Percentiles rank a stretch among this genome's conserved stretches.
Evolutionary conservation across 805 yeast genomes (phyloP).

Genomic region (Yamadazyma phyllophila): DNA sequence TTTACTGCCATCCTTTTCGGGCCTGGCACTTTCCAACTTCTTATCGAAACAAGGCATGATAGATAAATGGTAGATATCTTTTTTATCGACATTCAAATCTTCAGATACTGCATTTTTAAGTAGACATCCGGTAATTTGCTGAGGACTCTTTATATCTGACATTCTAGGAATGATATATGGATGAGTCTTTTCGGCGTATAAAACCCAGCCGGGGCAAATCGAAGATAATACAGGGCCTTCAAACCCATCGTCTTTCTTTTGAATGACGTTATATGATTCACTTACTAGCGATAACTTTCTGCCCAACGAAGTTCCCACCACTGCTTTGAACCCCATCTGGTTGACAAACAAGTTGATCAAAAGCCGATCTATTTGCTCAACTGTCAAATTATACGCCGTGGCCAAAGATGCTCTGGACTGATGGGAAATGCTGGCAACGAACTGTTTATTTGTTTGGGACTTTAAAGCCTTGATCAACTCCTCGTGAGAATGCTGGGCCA

Average conservation of each 20-base stretch:
- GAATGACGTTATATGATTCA: slow-evolving; percentile 43
- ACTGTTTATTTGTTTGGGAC: slow-evolving; percentile 31
- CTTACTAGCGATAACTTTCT: slow-evolving; percentile 58
- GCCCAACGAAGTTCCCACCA: slow-evolving; percentile 85
- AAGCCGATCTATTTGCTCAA: slow-evolving; percentile 59
- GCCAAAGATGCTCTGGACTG: slow-evolving; percentile 85
- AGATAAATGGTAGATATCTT: slow-evolving; percentile 70
- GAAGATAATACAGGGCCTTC: slow-evolving; percentile 61
- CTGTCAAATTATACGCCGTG: slow-evolving; percentile 52
- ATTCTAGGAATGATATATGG: slow-evolving; percentile 73
- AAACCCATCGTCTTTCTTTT: slow-evolving; percentile 29
- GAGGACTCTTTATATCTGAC: slow-evolving; percentile 82
- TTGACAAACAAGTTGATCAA: slow-evolving; percentile 57
- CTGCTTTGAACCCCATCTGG: slow-evolving; percentile 63
- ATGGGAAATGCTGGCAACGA: slow-evolving; percentile 79
- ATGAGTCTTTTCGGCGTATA: slow-evolving; percentile 94
- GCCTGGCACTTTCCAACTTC: slow-evolving; percentile 89
- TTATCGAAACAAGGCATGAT: slow-evolving; percentile 98
- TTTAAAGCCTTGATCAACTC: slow-evolving; percentile 65
- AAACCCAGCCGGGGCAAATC: slow-evolving; percentile 94
- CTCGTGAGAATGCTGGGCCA: slow-evolving; percentile 85
- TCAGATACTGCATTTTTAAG: slow-evolving; percentile 51
- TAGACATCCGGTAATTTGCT: slow-evolving; percentile 84
- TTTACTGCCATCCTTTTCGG: slow-evolving; percentile 47
- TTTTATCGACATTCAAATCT: slow-evolving; percentile 27